Percentiles rank a stretch among this genome's conserved stretches.
These are phyloP conservation scores for Leishmania martiniquensis DNA, from an alignment of 208 protist species.

Conservation along the genomic window DNA sequence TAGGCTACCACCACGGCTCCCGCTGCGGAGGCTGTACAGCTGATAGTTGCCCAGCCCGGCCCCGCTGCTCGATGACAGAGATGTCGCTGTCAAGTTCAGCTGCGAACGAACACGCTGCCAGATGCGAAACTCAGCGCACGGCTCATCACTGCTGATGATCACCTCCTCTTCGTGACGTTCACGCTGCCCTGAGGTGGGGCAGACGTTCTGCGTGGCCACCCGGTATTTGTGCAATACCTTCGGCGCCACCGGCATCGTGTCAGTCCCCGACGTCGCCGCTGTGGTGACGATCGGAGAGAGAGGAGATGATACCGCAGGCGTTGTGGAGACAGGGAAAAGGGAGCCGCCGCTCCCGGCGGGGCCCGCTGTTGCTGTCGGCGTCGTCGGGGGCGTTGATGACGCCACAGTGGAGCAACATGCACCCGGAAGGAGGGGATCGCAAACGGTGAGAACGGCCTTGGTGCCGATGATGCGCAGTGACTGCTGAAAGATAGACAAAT, in stretches of 20 bases:
- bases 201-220: constrained; percentile 22
- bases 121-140: constrained; percentile 20
- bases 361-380: neutral
- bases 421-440: constrained; percentile 18
- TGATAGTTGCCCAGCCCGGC: constrained; percentile 12
- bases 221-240: constrained; percentile 20
- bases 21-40: constrained; percentile 19
- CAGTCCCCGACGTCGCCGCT: neutral
- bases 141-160: constrained; percentile 9
- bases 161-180: constrained; percentile 14
- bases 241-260: neutral
- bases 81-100: constrained; percentile 13
- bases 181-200: constrained; percentile 2
- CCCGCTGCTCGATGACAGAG: neutral
- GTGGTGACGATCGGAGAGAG: neutral
- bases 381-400: neutral
- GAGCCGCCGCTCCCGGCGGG: neutral
- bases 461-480: constrained; percentile 26
- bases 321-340: neutral
- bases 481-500: constrained; percentile 17
- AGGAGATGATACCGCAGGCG: neutral
- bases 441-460: constrained; percentile 21
- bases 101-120: constrained; percentile 33
- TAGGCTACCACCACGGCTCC: constrained; percentile 4
- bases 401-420: neutral